Base-by-base conservation (phyloP, 495 filamentous ascomycete species). In the Astrocystis sublimbata region DNA sequence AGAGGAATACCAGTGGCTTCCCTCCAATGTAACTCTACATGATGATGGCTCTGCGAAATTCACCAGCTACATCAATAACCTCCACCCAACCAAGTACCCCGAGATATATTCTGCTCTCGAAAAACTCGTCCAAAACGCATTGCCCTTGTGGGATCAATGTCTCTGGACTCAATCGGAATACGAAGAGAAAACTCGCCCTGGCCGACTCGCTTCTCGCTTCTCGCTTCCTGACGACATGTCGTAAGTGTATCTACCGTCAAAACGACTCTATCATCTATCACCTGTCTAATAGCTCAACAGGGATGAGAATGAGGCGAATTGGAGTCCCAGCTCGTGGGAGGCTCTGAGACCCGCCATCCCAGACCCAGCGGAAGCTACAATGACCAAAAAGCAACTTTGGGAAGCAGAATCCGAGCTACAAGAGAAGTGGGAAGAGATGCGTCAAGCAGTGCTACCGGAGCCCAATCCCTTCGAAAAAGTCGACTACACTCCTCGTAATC, bases 31-130 rank as follows among this genome's bases (percentile, higher is more conserved):
- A 8, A 53, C 71, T 2, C 71, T 88, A 36, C 46, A 61, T 1
- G 65, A 69, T 2, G 42, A 78, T 74, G 72, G 79, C 75, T 31
- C 81, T 79, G 77, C 92, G 86, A 58, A 87, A 83, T 73, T 92
- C 84, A 66, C 86, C 80, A 70, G 80, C 77, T 88, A 89, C 67
- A 85, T 89, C 75, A 90, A 89, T 67, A 88, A 87, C 56, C 71
- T 86, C 0, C 83, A 88, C 62, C 86, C 87, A 0, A 50, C 45
- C 6, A 67, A 76, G 19, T 73, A 87, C 58, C 52, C 60, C 2
- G 61, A 65, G 0, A 78, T 89, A 13, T 90, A 89, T 60, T 31
- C 42, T 3, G 71, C 77, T 0, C 65, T 89, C 17, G 85, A 85
- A 61, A 69, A 79, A 49, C 67, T 87, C 31, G 75, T 89, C n/a